Evolutionary conservation across 2,329 filamentous ascomycete genomes (phyloP), one percentile per base, ranked within the genome.

Genomic region (Pseudodiploospora longispora): DNA sequence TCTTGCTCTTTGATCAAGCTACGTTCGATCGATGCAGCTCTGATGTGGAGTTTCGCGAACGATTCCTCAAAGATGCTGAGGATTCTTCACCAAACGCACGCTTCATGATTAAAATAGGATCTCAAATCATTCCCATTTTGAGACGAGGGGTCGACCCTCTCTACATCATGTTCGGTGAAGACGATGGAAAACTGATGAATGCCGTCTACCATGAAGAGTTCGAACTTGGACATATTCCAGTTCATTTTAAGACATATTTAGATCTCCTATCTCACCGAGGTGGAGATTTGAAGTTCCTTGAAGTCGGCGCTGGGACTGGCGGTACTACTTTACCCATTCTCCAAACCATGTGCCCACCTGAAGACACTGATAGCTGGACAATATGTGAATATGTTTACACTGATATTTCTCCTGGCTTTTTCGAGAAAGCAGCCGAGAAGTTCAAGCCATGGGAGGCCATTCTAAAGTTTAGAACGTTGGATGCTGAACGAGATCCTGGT

Each of bases 221-320:
- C 3, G 19, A 19, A 19, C 19, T 19, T 19, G 19, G 19, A 19
- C 19, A 19, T 19, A 19, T 19, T 3, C 19, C 19, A 19, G 19
- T 19, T 19, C 19, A 19, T 19, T 19, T 49, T 3, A 12, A 36
- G 5, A 35, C 31, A 9, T 42, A 43, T n/a, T n/a, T 49, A 9
- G 49, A 52, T 1, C 29, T 53, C 5, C 30, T n/a, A 6, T 6
- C 57, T 0, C 60, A 68, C 44, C 57, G 65, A 38, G 61, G 59
- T 27, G 61, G 66, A 0, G 50, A 46, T 2, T 51, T 66, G 7
- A 54, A 59, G 2, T 59, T 70, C 30, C 54, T 70, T 1, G 67
- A 71, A 42, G 55, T 71, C 27, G 67, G 66, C 9, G 64, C 62
- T 10, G 65, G 65, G 0, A 69, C 62, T 1, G 64, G 66, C 3